A percentile compares a stretch with the other conserved stretches of the same genome.
These are phyloP conservation scores for Populus simonii DNA, from an alignment of 345 rosid species.

Conservation along the genomic window DNA sequence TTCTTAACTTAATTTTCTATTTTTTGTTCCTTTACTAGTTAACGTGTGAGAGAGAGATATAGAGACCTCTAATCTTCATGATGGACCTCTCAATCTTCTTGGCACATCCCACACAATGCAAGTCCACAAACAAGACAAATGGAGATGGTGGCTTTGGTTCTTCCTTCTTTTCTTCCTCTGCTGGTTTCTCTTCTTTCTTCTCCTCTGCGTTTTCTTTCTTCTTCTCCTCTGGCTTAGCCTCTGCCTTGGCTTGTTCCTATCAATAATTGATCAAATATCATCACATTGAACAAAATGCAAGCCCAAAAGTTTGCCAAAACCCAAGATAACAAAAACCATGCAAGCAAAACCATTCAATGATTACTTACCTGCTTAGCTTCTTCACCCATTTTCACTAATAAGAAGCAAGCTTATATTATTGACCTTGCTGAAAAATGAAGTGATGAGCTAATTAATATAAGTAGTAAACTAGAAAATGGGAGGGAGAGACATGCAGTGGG, in stretches of 20 bases:
- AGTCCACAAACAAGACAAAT: conserved; percentile 63
- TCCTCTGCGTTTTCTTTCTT: conserved; percentile 24
- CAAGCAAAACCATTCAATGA: background rate
- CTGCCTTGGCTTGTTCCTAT: conserved; percentile 37
- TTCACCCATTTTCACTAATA: conserved; percentile 54
- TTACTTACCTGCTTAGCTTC: conserved; percentile 65
- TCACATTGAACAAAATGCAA: background rate
- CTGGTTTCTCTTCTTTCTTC: conserved; percentile 27
- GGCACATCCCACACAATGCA: conserved; percentile 93
- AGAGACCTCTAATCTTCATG: conserved; percentile 66
- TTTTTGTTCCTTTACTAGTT: background rate
- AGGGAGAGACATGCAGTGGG: background rate
- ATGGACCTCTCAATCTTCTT: conserved; percentile 83
- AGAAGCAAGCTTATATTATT: background rate
- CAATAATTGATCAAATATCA: background rate
- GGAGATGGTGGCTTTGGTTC: conserved; percentile 60
- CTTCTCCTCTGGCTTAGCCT: conserved; percentile 38
- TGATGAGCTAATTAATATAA: background rate
- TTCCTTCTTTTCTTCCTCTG: conserved; percentile 28
- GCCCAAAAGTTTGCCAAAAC: background rate
- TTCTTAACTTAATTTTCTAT: background rate
- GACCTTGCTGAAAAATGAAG: background rate
- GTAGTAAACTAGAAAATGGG: background rate
- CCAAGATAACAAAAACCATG: background rate
- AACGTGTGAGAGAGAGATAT: background rate